Percentiles rank a stretch among this genome's conserved stretches.
Evolutionary conservation across 2,329 filamentous ascomycete species (phyloP).

Genomic region (Gnomoniopsis sp.): DNA sequence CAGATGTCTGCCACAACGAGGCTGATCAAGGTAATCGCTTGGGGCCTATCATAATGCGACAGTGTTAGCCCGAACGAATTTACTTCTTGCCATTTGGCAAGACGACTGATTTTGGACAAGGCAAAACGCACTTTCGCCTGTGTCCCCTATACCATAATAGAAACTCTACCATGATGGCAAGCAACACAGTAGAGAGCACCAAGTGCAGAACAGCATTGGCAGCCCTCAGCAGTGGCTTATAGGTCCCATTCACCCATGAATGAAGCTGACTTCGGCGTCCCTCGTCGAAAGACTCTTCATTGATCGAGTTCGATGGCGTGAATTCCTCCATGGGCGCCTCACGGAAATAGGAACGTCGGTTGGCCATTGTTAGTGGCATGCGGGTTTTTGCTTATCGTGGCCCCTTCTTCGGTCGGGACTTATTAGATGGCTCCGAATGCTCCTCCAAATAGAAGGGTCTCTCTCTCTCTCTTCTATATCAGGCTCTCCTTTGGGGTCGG

Average conservation of each 20-base stretch:
- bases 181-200: slow-evolving; percentile 18
- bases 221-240: slow-evolving; percentile 11
- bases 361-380: slow-evolving; percentile 11
- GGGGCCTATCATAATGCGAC: slow-evolving; percentile 20
- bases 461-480: not conserved
- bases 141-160: not conserved
- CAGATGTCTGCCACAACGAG: slow-evolving; percentile 32
- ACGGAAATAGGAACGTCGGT: slow-evolving; percentile 24
- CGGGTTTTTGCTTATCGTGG: not conserved
- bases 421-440: too few relatives aligned
- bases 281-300: slow-evolving; percentile 17
- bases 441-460: too few relatives aligned
- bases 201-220: slow-evolving; percentile 19
- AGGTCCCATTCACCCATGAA: not conserved
- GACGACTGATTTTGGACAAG: not conserved
- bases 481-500: not conserved
- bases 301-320: slow-evolving; percentile 26
- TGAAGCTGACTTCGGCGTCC: slow-evolving; percentile 1
- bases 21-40: slow-evolving; percentile 28
- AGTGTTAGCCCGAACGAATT: not conserved
- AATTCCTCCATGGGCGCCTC: slow-evolving; percentile 27
- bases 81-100: not conserved
- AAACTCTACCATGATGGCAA: slow-evolving; percentile 18
- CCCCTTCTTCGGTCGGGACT: not conserved
- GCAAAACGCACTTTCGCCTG: slow-evolving; percentile 6